Percentiles rank a stretch among this genome's conserved stretches.
phyloP scores from a whole-genome alignment of 2,329 filamentous ascomycete species.

The Cladosporium sp. region DNA sequence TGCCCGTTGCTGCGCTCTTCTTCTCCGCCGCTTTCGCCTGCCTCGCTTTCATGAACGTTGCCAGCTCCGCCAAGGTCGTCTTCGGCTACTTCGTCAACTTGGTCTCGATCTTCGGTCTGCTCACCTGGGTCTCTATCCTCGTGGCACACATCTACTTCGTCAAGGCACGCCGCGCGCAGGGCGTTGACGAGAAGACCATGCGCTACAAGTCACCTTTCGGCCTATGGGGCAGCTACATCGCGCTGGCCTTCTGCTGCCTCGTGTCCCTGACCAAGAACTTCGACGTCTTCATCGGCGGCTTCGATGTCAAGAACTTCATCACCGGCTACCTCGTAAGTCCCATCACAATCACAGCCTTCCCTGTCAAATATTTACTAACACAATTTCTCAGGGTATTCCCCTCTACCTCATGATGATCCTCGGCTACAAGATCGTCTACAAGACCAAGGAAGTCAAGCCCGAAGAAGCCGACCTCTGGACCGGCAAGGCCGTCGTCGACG shows the following conservation, averaged over 20 bases:
- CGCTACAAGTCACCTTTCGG: constrained; percentile 69
- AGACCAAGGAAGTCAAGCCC: constrained; percentile 57
- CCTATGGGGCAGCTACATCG: constrained; percentile 66
- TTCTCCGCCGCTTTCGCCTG: constrained; percentile 64
- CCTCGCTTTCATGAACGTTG: constrained; percentile 54
- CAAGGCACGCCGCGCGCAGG: constrained; percentile 48
- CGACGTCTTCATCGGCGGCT: constrained; percentile 67
- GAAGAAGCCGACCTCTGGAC: constrained; percentile 59
- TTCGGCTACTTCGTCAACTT: constrained; percentile 54
- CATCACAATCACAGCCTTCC: background rate
- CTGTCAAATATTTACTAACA: constrained; percentile 52
- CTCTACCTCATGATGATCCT: constrained; percentile 65
- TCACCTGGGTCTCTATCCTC: constrained; percentile 54
- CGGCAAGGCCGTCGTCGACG: constrained; percentile 63
- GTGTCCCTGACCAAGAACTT: constrained; percentile 84
- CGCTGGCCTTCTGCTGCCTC: constrained; percentile 69
- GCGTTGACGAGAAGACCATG: constrained; percentile 46
- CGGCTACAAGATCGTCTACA: constrained; percentile 66
- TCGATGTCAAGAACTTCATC: constrained; percentile 76
- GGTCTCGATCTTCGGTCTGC: constrained; percentile 42
- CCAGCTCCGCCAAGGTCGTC: constrained; percentile 44
- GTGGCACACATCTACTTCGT: constrained; percentile 54
- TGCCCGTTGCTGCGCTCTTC: constrained; percentile 67
- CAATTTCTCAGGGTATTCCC: constrained; percentile 60
- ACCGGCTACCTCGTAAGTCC: constrained; percentile 21